phyloP scores from a whole-genome alignment of 441 rosid genomes.

The Theobroma grandiflorum region DNA sequence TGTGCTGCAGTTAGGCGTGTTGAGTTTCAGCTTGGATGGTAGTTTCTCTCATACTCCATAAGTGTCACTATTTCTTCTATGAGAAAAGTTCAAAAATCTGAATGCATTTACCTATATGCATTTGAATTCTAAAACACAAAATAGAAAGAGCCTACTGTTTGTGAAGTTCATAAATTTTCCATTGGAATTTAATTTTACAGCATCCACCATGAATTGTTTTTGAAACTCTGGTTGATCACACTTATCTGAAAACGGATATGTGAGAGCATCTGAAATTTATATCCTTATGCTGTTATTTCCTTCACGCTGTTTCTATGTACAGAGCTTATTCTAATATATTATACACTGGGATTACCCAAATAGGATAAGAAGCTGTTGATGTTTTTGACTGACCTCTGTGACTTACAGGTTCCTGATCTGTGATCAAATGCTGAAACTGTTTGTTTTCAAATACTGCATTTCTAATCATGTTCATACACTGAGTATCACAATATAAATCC shows the following conservation, averaged over 20 bases:
- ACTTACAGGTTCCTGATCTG: too few species aligned
- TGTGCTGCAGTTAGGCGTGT: constrained; percentile 77
- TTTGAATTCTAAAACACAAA: not conserved
- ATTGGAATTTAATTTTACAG: not conserved
- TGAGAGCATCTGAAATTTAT: not conserved
- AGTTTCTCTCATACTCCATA: constrained; percentile 27
- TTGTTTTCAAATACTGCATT: too few species aligned
- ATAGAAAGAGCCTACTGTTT: not conserved
- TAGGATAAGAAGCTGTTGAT: too few species aligned
- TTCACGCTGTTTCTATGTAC: not conserved
- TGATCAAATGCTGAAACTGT: too few species aligned
- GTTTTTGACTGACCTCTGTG: too few species aligned
- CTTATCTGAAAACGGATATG: too few species aligned
- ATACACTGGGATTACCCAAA: too few species aligned
- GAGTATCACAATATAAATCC: too few species aligned
- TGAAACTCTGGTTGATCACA: not conserved
- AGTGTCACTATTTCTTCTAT: not conserved
- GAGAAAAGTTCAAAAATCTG: too few species aligned
- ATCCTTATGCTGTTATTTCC: not conserved
- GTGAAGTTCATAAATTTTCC: not conserved
- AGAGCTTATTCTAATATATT: not conserved
- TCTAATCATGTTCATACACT: too few species aligned
- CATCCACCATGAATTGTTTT: not conserved
- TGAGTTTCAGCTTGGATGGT: constrained; percentile 97
- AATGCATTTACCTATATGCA: not conserved